Base-by-base conservation (phyloP, 2,329 filamentous ascomycete genomes). In the Hortaea sp. region DNA sequence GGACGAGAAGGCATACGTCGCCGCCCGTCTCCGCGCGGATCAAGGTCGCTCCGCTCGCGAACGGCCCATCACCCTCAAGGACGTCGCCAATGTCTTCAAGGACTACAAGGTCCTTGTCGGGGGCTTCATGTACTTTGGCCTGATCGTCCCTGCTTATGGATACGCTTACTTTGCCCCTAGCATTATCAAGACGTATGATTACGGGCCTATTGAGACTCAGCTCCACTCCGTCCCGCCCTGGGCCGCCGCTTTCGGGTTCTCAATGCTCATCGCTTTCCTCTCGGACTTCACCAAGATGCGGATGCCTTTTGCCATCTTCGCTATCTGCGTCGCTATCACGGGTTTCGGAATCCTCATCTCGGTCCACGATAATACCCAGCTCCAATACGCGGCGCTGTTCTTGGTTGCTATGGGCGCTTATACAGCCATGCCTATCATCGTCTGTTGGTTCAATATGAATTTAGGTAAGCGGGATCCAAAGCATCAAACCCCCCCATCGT, bases 361-460 rank as follows among this genome's bases (percentile, higher is more conserved):
- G 7, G 77, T 90, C 5, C 84, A 90, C 63, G 67, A 84, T 60
- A 77, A 87, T 62, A 70, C 69, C 0, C 52, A 74, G 9, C 67
- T 86, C 5, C 77, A 92, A 63, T 95, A 95, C 58, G 84, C 73
- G 0, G 85, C 84, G 0, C 74, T 95, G 0, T 94, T 94, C 70
- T 70, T 95, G 30, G 79, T 94, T 42, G 83, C 85, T 1, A 81
- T 81, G 69, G 59, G 59, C 35, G 54, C 55, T 3, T 95, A 94
- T 66, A 81, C 80, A 1, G 86, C 88, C n/a, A 89, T 95, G 84
- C 88, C 90, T 0, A 81, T 95, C 39, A 57, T 64, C 31, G 67
- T 72, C 5, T 76, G 73, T 52, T 76, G 72, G 72, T 74, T 74
- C 62, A 73, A 72, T 44, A 74, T 75, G 71, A 76, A 77, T 47